These are phyloP conservation scores for Lepiota brunneoincarnata DNA, from an alignment of 768 basidiomycete species.

Conservation along the genomic window DNA sequence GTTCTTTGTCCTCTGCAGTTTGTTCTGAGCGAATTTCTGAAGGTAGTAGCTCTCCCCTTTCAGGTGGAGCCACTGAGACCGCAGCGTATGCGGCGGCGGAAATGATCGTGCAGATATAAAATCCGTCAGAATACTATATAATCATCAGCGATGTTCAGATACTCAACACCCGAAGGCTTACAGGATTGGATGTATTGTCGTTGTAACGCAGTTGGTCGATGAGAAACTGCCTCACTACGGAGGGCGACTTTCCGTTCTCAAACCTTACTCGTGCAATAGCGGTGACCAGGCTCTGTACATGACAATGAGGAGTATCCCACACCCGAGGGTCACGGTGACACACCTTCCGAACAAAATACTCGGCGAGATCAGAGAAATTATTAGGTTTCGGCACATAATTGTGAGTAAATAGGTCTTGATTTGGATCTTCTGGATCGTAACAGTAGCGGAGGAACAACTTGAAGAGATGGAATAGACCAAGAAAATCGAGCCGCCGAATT, in stretches of 20 bases:
- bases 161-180: constrained; percentile 35
- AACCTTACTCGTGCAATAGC: constrained; percentile 87
- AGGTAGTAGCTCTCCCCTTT: constrained; percentile 74
- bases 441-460: constrained; percentile 91
- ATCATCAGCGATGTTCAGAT: neutral
- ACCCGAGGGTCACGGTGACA: constrained; percentile 16
- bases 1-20: constrained; percentile 62
- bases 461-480: constrained; percentile 94
- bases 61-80: constrained; percentile 73
- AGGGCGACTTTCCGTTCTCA: constrained; percentile 81
- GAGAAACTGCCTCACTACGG: constrained; percentile 82
- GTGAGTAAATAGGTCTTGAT: constrained; percentile 81
- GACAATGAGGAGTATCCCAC: constrained; percentile 1
- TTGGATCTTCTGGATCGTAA: constrained; percentile 81
- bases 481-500: constrained; percentile 75
- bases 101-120: constrained; percentile 86
- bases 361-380: constrained; percentile 86
- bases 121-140: constrained; percentile 81
- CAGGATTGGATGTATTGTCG: constrained; percentile 89
- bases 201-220: constrained; percentile 94
- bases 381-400: constrained; percentile 95
- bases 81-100: constrained; percentile 78
- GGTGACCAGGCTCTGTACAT: constrained; percentile 64
- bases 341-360: constrained; percentile 96
- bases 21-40: constrained; percentile 66